Evolutionary conservation across 306 rosid species (phyloP), one percentile per base, ranked within the genome.

Genomic region (Citrullus amarus): DNA sequence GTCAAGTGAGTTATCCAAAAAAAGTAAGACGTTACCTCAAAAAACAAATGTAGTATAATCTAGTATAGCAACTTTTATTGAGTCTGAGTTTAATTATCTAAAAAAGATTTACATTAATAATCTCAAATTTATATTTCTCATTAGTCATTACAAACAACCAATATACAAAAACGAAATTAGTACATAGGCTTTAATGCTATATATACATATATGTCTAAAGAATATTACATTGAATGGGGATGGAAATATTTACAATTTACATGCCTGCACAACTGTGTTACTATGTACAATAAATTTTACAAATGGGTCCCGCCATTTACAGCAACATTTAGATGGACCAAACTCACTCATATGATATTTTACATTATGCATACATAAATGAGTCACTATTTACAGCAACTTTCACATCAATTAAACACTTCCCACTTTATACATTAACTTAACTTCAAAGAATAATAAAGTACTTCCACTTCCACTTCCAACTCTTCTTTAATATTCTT

Each of bases 221-320:
- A 43, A 69, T 69, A 46, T 46, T 70, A 70, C 76, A 70, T 70
- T 46, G 57, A 70, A 25, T 14, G 36, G 6, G 18, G 74, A 61
- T 15, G 28, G 74, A 67, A 39, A 6, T 36, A 46, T 25, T 6
- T 53, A 48, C 54, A 48, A 68, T n/a, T 68, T 68, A 13, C 76
- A 70, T 13, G 20, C 6, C 57, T 20, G 75, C 56, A 69, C 38
- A 69, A 44, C n/a, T 70, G 76, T 22, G 76, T 74, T 34, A 74
- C 48, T 17, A 34, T 74, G 50, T 32, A 54, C 78, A 51, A 30
- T 48, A 10, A 74, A 74, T 53, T 73, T 25, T 50, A 73, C 58
- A 73, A 73, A 73, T 73, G 61, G 34, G 78, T 53, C 77, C 77
- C 78, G 53, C 28, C 44, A 48, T 48, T 18, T 10, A 67, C 32